A percentile compares a stretch with the other conserved stretches of the same genome.
These are phyloP conservation scores for Carallia brachiata DNA, from an alignment of 345 rosid species.

Conservation along the genomic window DNA sequence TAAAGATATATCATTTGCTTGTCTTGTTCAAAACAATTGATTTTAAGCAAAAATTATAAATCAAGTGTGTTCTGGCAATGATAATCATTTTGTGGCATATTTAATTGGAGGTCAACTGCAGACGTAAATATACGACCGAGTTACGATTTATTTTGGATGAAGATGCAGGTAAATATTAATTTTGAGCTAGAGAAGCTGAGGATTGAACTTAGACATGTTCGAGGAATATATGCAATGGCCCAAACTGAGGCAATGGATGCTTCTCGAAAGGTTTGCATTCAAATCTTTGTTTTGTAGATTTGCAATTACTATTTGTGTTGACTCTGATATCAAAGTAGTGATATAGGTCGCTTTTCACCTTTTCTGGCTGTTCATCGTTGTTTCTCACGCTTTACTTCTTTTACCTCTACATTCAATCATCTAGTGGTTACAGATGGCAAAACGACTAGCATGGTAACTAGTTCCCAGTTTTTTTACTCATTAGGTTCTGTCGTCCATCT, in stretches of 20 bases:
- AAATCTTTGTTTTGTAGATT: constrained; percentile 1
- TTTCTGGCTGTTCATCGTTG: no score
- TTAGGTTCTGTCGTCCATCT: no score
- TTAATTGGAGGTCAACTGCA: not conserved
- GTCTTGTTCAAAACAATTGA: not conserved
- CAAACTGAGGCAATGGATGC: constrained; percentile 75
- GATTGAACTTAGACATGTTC: constrained; percentile 73
- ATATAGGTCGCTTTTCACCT: not conserved
- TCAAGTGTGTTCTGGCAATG: not conserved
- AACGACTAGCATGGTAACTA: no score
- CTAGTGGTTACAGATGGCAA: no score
- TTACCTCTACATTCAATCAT: no score
- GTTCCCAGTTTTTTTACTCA: no score
- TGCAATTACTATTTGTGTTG: constrained; percentile 2
- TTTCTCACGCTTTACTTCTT: no score
- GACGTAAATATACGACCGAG: not conserved
- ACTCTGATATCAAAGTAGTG: not conserved
- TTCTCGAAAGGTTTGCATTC: constrained; percentile 61
- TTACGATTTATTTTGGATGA: constrained; percentile 5
- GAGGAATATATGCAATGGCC: constrained; percentile 73
- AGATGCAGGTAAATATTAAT: constrained; percentile 46
- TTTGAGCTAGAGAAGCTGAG: constrained; percentile 87
- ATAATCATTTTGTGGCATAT: no score
- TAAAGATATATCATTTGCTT: not conserved
- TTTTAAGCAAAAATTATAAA: not conserved